Evolutionary conservation across 306 rosid genomes (phyloP).

Genomic region (Quercus mongolica): DNA sequence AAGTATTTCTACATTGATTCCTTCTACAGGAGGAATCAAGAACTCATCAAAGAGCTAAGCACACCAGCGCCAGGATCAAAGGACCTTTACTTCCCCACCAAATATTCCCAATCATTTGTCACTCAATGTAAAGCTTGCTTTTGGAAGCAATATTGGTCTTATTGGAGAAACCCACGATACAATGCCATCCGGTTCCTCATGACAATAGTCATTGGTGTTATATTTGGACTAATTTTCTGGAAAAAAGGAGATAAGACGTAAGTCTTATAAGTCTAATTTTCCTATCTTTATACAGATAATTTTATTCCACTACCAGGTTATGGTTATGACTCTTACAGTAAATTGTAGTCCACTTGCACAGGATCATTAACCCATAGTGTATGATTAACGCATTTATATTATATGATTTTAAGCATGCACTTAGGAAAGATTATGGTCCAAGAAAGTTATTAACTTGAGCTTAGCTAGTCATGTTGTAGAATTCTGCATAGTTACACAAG

Average conservation of each 20-base stretch:
- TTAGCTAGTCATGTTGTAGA: too few relatives aligned
- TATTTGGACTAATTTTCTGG: slow-evolving; percentile 51
- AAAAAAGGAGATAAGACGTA: slow-evolving; percentile 29
- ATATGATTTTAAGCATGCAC: too few relatives aligned
- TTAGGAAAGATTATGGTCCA: too few relatives aligned
- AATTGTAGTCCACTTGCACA: too few relatives aligned
- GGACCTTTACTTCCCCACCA: slow-evolving; percentile 34
- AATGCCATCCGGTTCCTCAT: slow-evolving; percentile 32
- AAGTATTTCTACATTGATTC: background rate
- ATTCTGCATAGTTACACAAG: too few relatives aligned
- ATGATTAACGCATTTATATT: too few relatives aligned
- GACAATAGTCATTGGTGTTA: slow-evolving; percentile 26
- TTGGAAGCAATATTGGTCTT: slow-evolving; percentile 44
- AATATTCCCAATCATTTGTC: slow-evolving; percentile 37
- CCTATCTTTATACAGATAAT: background rate
- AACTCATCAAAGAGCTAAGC: slow-evolving; percentile 41
- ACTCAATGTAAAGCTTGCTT: slow-evolving; percentile 45
- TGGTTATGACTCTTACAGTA: too few relatives aligned
- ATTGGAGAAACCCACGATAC: slow-evolving; percentile 53
- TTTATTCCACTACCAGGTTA: background rate
- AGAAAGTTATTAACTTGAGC: too few relatives aligned
- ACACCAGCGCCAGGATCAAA: slow-evolving; percentile 34
- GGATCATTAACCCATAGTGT: too few relatives aligned
- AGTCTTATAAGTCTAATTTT: slow-evolving; percentile 18
- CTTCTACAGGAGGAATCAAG: slow-evolving; percentile 39